phyloP scores from a whole-genome alignment of 202 grass and related monocot species.

The Carex sylvatica region DNA sequence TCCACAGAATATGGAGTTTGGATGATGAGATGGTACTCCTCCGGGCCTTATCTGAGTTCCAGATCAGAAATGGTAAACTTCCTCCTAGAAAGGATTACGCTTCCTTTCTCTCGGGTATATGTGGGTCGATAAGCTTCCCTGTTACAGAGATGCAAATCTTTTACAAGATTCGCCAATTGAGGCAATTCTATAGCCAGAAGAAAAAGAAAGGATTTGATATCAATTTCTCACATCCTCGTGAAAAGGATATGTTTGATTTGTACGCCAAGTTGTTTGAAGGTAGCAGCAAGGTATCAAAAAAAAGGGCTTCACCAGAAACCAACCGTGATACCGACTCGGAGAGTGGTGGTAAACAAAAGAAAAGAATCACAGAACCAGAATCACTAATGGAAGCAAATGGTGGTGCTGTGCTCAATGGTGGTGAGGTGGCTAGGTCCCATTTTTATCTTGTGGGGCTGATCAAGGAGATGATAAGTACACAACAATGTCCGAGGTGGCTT shows the following conservation, averaged over 20 bases:
- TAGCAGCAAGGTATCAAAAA: background rate
- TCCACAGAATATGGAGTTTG: slow-evolving; percentile 39
- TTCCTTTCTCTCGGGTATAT: slow-evolving; percentile 12
- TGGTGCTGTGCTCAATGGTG: background rate
- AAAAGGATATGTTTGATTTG: background rate
- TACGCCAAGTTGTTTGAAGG: slow-evolving; percentile 23
- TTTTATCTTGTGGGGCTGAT: too few species aligned
- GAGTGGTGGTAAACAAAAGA: background rate
- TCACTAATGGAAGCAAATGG: too few species aligned
- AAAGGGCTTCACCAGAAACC: background rate
- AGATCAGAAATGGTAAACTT: slow-evolving; percentile 30
- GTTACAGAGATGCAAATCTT: slow-evolving; percentile 13
- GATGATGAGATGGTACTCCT: slow-evolving; percentile 53
- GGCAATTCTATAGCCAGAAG: background rate
- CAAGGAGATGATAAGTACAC: too few species aligned
- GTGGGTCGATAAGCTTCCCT: slow-evolving; percentile 25
- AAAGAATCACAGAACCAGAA: background rate
- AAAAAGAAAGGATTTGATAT: slow-evolving; percentile 11
- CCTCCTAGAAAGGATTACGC: slow-evolving; percentile 25
- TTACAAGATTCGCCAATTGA: slow-evolving; percentile 33
- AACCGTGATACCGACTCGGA: background rate
- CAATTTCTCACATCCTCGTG: slow-evolving; percentile 12
- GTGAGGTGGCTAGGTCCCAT: background rate
- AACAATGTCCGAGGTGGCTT: too few species aligned
- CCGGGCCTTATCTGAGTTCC: slow-evolving; percentile 34